Percentiles rank a stretch among this genome's conserved stretches.
These are phyloP conservation scores for Stephania japonica DNA, from an alignment of 164 flowering plant genomes.

Conservation along the genomic window DNA sequence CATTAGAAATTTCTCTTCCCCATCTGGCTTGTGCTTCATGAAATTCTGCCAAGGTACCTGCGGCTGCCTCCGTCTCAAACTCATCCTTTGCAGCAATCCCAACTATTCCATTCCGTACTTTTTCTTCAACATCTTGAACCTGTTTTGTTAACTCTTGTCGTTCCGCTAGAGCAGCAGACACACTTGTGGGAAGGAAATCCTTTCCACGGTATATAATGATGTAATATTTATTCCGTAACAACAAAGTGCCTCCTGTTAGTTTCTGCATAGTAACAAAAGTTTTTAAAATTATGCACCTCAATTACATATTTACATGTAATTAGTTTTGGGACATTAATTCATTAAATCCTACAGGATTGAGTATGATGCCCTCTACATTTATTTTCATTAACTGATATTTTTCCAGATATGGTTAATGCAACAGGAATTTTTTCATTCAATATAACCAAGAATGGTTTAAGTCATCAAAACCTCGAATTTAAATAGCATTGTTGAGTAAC, in stretches of 20 bases:
- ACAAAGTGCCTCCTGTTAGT: conserved; percentile 82
- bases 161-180: conserved; percentile 74
- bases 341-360: background rate
- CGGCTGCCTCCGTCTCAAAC: conserved; percentile 46
- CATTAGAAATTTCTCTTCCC: conserved; percentile 73
- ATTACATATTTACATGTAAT: background rate
- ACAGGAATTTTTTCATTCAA: background rate
- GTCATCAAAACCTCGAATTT: background rate
- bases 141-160: conserved; percentile 67
- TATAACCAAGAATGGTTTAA: background rate
- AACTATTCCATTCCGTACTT: conserved; percentile 29
- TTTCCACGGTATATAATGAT: conserved; percentile 91
- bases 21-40: conserved; percentile 93
- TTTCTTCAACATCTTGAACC: conserved; percentile 44
- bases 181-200: conserved; percentile 87
- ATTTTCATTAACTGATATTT: background rate
- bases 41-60: conserved; percentile 91
- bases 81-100: conserved; percentile 22
- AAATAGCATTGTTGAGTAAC: background rate
- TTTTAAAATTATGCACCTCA: background rate
- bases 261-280: conserved; percentile 35
- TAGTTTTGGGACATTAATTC: conserved; percentile 1
- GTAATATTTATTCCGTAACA: conserved; percentile 89
- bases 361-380: background rate
- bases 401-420: background rate